phyloP scores from a whole-genome alignment of 202 grass and related monocot genomes.

The Schoenoplectus triqueter region DNA sequence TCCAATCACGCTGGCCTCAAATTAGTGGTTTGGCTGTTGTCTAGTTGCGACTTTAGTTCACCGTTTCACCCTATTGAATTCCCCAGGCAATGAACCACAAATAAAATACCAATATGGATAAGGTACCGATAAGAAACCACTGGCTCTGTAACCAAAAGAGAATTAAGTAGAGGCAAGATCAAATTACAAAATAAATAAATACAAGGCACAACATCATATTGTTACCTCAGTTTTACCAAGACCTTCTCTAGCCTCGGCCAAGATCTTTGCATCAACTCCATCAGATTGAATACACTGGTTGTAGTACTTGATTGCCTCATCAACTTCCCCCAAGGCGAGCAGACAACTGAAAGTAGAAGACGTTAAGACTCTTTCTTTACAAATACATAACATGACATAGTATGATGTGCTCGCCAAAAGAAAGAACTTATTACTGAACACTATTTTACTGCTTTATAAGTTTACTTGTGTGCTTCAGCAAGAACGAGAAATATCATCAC shows the following conservation, averaged over 20 bases:
- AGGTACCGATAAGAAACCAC: background rate
- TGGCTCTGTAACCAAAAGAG: background rate
- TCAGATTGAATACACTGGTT: conserved; percentile 64
- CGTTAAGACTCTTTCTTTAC: conserved; percentile 18
- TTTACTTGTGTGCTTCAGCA: background rate
- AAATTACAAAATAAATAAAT: background rate
- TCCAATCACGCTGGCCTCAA: background rate
- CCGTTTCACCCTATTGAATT: background rate
- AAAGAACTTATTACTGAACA: background rate
- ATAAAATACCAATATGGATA: conserved; percentile 24
- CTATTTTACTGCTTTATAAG: background rate
- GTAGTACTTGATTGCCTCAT: conserved; percentile 71
- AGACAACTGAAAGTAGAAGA: conserved; percentile 60
- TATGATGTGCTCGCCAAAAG: background rate
- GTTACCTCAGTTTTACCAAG: conserved; percentile 73
- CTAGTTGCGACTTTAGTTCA: background rate
- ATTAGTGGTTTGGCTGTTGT: background rate
- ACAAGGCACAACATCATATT: background rate
- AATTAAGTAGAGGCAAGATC: background rate
- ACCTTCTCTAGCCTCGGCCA: conserved; percentile 78
- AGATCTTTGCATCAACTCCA: conserved; percentile 59
- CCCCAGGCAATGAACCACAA: background rate
- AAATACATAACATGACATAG: background rate
- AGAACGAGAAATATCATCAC: background rate
- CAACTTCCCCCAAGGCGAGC: conserved; percentile 82